Percentiles rank a stretch among this genome's conserved stretches.
These are phyloP conservation scores for Agaricus subrufescens DNA, from an alignment of 768 basidiomycete species.

Conservation along the genomic window DNA sequence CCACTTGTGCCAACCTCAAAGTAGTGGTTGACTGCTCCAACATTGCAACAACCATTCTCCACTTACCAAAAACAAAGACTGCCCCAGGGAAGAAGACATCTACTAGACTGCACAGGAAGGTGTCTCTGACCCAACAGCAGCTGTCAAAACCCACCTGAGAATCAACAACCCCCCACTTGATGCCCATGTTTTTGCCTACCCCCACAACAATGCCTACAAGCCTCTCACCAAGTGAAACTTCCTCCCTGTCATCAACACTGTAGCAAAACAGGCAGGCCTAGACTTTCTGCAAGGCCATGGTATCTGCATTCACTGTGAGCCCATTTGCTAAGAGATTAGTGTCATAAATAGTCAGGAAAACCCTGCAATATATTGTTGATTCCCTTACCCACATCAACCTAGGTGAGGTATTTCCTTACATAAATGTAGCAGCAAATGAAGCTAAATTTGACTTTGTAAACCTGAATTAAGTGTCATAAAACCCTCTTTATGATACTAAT, in stretches of 20 bases:
- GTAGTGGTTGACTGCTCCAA: constrained; percentile 19
- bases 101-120: constrained; percentile 15
- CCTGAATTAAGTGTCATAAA: too few species aligned
- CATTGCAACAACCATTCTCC: constrained; percentile 19
- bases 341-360: too few species aligned
- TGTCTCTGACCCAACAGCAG: constrained; percentile 13
- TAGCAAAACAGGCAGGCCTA: constrained; percentile 9
- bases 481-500: too few species aligned
- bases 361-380: too few species aligned
- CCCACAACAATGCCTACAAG: not conserved
- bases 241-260: constrained; percentile 16
- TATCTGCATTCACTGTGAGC: constrained; percentile 8
- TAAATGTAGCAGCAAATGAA: too few species aligned
- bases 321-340: too few species aligned
- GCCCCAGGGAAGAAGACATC: not conserved
- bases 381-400: too few species aligned
- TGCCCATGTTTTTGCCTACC: constrained; percentile 13
- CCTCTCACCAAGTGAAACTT: constrained; percentile 25
- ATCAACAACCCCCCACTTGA: constrained; percentile 19
- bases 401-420: too few species aligned
- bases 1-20: constrained; percentile 20
- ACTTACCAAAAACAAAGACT: constrained; percentile 24
- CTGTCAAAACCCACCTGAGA: constrained; percentile 17
- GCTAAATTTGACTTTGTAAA: too few species aligned
- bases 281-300: constrained; percentile 20